A percentile compares a stretch with the other conserved stretches of the same genome.
Conservation (phyloP, 805 yeast species). For the Pichia phayaonensis region DNA sequence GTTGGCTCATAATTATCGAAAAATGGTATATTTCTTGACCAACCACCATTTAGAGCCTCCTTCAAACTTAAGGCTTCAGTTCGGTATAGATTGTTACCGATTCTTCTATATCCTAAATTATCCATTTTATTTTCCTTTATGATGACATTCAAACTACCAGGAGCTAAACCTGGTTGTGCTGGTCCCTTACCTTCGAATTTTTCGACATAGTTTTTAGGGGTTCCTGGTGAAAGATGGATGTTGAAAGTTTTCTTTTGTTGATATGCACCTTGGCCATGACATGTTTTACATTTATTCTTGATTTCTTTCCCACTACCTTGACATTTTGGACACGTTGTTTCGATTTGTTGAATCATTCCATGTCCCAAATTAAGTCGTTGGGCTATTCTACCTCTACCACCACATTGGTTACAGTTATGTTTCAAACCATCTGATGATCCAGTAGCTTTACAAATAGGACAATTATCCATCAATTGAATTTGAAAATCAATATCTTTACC, state of each 20-base stretch:
- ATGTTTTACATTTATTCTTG: slow-evolving; percentile 53
- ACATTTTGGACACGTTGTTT: slow-evolving; percentile 73
- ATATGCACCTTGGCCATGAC: slow-evolving; percentile 64
- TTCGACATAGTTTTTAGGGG: slow-evolving; percentile 50
- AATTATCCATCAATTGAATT: slow-evolving; percentile 63
- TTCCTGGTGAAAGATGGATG: slow-evolving; percentile 64
- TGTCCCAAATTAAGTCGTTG: slow-evolving; percentile 76
- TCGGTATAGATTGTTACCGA: slow-evolving; percentile 66
- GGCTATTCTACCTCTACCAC: slow-evolving; percentile 64
- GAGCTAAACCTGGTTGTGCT: slow-evolving; percentile 68
- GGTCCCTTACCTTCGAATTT: slow-evolving; percentile 73
- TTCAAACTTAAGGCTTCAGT: slow-evolving; percentile 66
- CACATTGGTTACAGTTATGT: slow-evolving; percentile 59
- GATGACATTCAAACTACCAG: slow-evolving; percentile 72
- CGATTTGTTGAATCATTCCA: slow-evolving; percentile 83
- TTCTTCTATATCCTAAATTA: slow-evolving; percentile 81
- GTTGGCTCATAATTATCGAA: slow-evolving; percentile 52
- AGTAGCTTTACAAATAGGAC: slow-evolving; percentile 72
- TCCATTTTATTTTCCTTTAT: slow-evolving; percentile 45
- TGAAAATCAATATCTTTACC: slow-evolving; percentile 60
- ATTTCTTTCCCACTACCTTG: slow-evolving; percentile 68
- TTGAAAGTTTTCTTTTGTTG: slow-evolving; percentile 49
- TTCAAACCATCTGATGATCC: slow-evolving; percentile 77
- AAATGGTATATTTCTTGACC: slow-evolving; percentile 62
- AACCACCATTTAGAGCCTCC: slow-evolving; percentile 74